Conservation (phyloP, 768 basidiomycete genomes). For the Panaeolus papilionaceus region DNA sequence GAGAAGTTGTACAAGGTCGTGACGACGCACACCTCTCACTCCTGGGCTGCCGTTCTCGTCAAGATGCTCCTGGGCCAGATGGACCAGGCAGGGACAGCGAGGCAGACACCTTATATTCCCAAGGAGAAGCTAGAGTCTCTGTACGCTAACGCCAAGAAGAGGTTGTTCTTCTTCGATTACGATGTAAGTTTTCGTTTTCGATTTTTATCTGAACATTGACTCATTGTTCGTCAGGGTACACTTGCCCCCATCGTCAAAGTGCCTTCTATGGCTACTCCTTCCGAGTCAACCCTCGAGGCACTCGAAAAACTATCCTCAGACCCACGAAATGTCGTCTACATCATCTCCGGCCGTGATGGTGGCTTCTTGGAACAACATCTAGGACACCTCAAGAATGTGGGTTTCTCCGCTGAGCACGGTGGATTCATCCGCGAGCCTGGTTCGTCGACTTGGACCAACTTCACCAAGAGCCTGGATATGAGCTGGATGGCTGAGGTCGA, state of each 20-base stretch:
- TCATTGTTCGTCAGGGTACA: constrained; percentile 67
- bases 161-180: constrained; percentile 95
- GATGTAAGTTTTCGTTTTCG: constrained; percentile 62
- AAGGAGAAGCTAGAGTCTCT: constrained; percentile 57
- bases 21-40: constrained; percentile 91
- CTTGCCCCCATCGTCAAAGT: constrained; percentile 96
- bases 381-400: constrained; percentile 81
- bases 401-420: constrained; percentile 96
- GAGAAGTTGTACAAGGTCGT: constrained; percentile 81
- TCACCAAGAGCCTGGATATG: constrained; percentile 95
- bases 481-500: constrained; percentile 95
- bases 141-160: constrained; percentile 77
- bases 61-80: constrained; percentile 89
- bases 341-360: constrained; percentile 96
- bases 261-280: constrained; percentile 87
- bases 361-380: constrained; percentile 92
- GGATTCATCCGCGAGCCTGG: constrained; percentile 86
- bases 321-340: constrained; percentile 92
- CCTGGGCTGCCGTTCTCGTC: constrained; percentile 90
- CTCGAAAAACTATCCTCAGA: constrained; percentile 77
- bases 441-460: constrained; percentile 74
- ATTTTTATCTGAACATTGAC: constrained; percentile 14
- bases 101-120: constrained; percentile 86
- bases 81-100: constrained; percentile 76
- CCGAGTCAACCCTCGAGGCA: constrained; percentile 72